Base-by-base conservation (phyloP, 176 grass and related monocot species). In the Aegilops tauschii region DNA sequence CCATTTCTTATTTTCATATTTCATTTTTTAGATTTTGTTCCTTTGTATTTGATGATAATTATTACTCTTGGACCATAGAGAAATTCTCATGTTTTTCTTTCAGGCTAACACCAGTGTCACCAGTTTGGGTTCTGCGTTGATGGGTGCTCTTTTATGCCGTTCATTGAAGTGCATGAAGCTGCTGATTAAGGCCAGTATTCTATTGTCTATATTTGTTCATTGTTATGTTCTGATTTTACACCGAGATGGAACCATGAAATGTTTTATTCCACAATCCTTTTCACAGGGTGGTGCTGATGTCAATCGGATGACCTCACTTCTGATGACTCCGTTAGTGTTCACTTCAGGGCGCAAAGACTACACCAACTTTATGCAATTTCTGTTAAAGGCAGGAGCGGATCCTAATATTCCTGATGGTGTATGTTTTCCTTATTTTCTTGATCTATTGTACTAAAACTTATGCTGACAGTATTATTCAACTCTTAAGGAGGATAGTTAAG, bases 151-250 rank as follows among this genome's bases (percentile, higher is more conserved):
- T 30, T 1, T 37, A 13, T 73, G 49, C 76, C 66, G 56, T 74
- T 89, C 82, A 23, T 39, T 89, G 76, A 89, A 89, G 82, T 89
- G 82, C 76, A 80, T 84, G 82, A 84, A 89, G 31, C 82, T 89
- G 84, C 87, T 89, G 10, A 63, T 84, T 65, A 84, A 88, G 87
- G 87, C 56, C 29, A 72, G 81, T 64, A 72, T 50, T 73, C 27
- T 80, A 49, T 27, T 69, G 7, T 49, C 45, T 49, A 13, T 13
- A 49, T 49, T 49, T 49, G 40, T 77, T 44, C n/a, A 31, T 56
- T 40, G 25, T 5, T 64, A 54, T 81, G n/a, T 58, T 69, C 5
- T 56, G 10, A 40, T 84, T 84, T 56, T 84, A 73, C 37, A 73
- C 13, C 37, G 32, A 49, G 45, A 49, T 49, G 45, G 45, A 49